Conservation (phyloP, 78 protist species). For the Pigoraptor vietnamica region DNA sequence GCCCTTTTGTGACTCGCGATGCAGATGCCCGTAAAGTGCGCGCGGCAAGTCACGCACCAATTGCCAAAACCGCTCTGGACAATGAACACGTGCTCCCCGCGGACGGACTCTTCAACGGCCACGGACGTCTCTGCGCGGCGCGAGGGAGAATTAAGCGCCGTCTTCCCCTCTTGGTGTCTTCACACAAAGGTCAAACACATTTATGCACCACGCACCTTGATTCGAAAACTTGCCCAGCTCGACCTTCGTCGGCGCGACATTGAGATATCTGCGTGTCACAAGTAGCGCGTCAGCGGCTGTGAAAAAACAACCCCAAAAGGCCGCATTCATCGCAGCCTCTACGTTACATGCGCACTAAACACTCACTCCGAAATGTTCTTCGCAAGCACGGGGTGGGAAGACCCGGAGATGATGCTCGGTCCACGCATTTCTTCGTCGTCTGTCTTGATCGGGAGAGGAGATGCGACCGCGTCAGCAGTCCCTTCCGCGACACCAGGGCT, state of each 20-base stretch:
- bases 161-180: too few relatives aligned
- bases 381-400: neutral
- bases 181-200: neutral
- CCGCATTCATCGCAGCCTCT: too few relatives aligned
- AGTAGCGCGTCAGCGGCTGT: too few relatives aligned
- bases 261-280: neutral
- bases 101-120: neutral
- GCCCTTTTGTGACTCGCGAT: neutral
- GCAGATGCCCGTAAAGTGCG: too few relatives aligned
- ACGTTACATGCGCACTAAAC: too few relatives aligned
- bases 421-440: neutral
- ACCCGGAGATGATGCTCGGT: neutral
- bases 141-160: too few relatives aligned
- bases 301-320: too few relatives aligned
- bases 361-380: neutral
- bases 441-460: too few relatives aligned
- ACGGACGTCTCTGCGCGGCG: neutral
- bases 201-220: neutral
- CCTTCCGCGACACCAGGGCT: too few relatives aligned
- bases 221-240: conserved; percentile 52
- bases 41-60: neutral
- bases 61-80: neutral
- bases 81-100: conserved; percentile 3
- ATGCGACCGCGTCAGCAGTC: too few relatives aligned
- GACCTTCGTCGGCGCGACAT: neutral